Evolutionary conservation across 23 red algal species (phyloP).

Genomic region (Gracilariopsis chorda): DNA sequence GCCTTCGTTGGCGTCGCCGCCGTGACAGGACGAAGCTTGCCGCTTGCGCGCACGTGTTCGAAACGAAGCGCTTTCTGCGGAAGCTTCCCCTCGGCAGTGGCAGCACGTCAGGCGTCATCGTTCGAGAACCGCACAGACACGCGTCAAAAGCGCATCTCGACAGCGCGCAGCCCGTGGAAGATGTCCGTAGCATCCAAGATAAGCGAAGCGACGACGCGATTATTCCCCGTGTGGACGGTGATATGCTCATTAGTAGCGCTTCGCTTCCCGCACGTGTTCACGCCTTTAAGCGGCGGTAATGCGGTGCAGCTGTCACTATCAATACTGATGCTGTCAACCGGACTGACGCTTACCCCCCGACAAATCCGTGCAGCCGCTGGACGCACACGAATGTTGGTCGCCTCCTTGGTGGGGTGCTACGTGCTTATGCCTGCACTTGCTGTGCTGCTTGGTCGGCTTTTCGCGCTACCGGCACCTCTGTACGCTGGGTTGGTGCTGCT

Average conservation of each 20-base stretch:
- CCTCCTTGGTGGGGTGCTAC: constrained; percentile 70
- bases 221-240: constrained; percentile 17
- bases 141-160: no score
- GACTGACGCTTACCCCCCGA: constrained; percentile 60
- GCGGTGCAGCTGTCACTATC: constrained; percentile 19
- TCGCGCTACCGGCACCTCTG: not conserved
- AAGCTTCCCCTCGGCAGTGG: no score
- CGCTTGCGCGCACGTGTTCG: no score
- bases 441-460: constrained; percentile 22
- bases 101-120: no score
- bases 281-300: not conserved
- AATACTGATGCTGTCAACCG: constrained; percentile 75
- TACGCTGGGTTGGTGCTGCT: constrained; percentile 69
- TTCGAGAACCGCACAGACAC: no score
- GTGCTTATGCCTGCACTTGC: constrained; percentile 70
- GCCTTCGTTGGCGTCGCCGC: no score
- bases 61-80: no score
- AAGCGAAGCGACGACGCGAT: not conserved
- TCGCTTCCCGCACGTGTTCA: not conserved
- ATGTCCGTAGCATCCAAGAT: no score
- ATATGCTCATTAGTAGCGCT: not conserved
- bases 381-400: constrained; percentile 9
- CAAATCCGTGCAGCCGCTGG: constrained; percentile 33
- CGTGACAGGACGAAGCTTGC: no score
- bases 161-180: no score